Conservation (phyloP, 2,329 filamentous ascomycete genomes). For the Xylariaceae sp. region DNA sequence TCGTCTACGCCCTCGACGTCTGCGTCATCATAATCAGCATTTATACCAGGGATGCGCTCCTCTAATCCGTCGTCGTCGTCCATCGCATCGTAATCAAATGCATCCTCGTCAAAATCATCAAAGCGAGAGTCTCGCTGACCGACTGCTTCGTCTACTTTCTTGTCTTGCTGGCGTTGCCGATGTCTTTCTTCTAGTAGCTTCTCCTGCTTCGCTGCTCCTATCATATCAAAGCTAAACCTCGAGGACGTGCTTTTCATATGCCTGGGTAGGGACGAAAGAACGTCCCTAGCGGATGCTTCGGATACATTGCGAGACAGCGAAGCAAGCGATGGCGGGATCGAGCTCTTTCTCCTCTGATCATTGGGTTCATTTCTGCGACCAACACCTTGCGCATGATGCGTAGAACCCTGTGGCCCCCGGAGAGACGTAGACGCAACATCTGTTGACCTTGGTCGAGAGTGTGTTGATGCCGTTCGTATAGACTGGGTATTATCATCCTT, state of each 20-base stretch:
- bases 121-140: slow-evolving; percentile 54
- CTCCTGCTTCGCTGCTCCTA: slow-evolving; percentile 68
- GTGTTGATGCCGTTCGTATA: slow-evolving; percentile 37
- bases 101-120: slow-evolving; percentile 65
- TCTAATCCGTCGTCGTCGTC: slow-evolving; percentile 68
- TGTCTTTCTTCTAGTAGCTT: slow-evolving; percentile 74
- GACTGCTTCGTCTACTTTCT: slow-evolving; percentile 47
- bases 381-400: slow-evolving; percentile 11
- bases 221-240: slow-evolving; percentile 81
- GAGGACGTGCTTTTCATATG: slow-evolving; percentile 79
- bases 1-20: slow-evolving; percentile 44
- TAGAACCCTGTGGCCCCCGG: slow-evolving; percentile 25
- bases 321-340: slow-evolving; percentile 40
- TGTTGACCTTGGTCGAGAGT: slow-evolving; percentile 38
- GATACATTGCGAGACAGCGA: slow-evolving; percentile 56
- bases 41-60: slow-evolving; percentile 65
- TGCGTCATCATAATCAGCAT: slow-evolving; percentile 50
- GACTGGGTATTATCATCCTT: slow-evolving; percentile 40
- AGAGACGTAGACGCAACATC: slow-evolving; percentile 25
- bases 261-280: slow-evolving; percentile 55
- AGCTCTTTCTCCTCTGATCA: slow-evolving; percentile 29
- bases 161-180: slow-evolving; percentile 66
- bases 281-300: slow-evolving; percentile 48
- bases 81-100: slow-evolving; percentile 64
- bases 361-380: slow-evolving; percentile 13